Evolutionary conservation across 1,139 yeast species (phyloP), one percentile per base, ranked within the genome.

Genomic region (Diutina ranongensis): DNA sequence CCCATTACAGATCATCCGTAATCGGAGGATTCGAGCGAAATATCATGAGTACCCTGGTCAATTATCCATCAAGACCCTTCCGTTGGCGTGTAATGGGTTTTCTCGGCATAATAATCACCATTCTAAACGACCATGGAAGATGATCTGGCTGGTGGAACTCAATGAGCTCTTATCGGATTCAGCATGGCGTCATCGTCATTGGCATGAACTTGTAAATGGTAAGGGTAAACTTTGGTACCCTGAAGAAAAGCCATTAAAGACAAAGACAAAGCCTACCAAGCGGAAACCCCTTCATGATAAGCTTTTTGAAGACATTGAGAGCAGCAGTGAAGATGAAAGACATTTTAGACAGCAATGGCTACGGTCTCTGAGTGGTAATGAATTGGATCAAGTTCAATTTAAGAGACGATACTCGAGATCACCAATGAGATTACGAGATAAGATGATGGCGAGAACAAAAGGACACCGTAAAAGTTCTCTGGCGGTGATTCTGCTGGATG

Each of bases 1-100:
- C 57, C 96, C 96, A 1, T 64, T 87, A 44, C 95, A 85, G 57
- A 73, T 80, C 18, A 76, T 87, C 34, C 65, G 97, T 49, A 83
- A 87, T 59, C 67, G 96, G 47, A 68, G 70, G 49, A 58, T 80
- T 10, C 59, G 67, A 1, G 64, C 66, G 0, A 66, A 62, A 34
- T 21, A 72, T 53, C 63, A 63, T 40, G 76, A 72, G 45, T 59
- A 58, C 46, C 69, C 70, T 15, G 61, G 61, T 44, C 63, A 63
- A 1, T 51, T 69, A 10, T 50, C 64, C 2, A 54, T 62, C 22
- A 63, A 64, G 47, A 58, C 68, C 1, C 54, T 68, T 3, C 78
- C 80, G 3, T 59, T 74, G 34, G 80, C 84, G 1, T 75, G 80
- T 10, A 67, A 74, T 46, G 78, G 71, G 0, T 79, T 80, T 55